Conservation (phyloP, 495 filamentous ascomycete species). For the Staphylotrichum tortipilum region DNA sequence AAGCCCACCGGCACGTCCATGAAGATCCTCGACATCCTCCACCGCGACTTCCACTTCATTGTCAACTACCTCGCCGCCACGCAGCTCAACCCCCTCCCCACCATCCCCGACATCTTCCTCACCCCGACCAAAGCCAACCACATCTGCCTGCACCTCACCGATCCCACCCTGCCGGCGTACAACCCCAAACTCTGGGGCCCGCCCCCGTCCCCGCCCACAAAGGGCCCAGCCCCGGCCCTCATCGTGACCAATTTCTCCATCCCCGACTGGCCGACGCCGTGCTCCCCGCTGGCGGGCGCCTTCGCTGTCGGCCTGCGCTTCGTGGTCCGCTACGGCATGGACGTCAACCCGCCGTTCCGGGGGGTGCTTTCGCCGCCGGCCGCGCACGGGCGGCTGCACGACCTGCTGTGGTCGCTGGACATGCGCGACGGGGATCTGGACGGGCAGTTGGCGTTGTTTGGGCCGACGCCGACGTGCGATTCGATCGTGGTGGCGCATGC, state of each 20-base stretch:
- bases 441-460: background rate
- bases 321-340: background rate
- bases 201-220: no score
- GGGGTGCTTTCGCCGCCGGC: background rate
- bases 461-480: background rate
- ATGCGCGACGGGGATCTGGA: background rate
- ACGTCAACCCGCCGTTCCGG: conserved; percentile 6
- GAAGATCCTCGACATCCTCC: background rate
- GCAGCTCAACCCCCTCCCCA: background rate
- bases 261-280: background rate
- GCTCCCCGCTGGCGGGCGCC: background rate
- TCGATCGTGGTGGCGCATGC: background rate
- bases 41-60: background rate
- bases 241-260: background rate
- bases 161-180: background rate
- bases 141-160: background rate
- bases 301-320: conserved; percentile 2
- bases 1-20: conserved; percentile 2
- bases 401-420: background rate
- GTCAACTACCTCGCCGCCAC: background rate
- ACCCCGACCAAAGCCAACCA: background rate
- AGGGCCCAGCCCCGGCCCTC: background rate
- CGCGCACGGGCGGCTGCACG: background rate
- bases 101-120: background rate
- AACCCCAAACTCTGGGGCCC: background rate